Evolutionary conservation across 768 basidiomycete genomes (phyloP).

Genomic region (Hydnomerulius pinastri): DNA sequence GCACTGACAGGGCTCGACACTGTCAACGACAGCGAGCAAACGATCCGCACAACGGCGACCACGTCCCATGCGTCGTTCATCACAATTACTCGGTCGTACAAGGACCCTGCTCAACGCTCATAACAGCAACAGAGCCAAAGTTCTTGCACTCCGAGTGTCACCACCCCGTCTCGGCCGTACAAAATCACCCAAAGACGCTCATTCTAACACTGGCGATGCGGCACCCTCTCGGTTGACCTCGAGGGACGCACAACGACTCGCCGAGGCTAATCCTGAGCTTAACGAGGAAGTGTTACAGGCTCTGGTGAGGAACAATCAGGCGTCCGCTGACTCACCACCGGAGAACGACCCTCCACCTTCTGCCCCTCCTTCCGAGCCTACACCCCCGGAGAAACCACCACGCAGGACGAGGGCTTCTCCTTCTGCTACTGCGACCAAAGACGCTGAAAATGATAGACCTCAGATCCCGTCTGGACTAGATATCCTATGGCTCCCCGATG

Average conservation of each 20-base stretch:
- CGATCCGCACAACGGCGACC: constrained; percentile 58
- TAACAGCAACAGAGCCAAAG: constrained; percentile 4
- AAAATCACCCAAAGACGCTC: constrained; percentile 22
- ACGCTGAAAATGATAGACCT: constrained; percentile 33
- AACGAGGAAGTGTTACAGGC: too few species aligned
- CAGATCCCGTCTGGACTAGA: constrained; percentile 58
- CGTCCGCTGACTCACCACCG: constrained; percentile 25
- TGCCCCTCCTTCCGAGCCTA: constrained; percentile 12
- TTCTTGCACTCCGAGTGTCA: neutral
- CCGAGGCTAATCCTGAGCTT: constrained; percentile 19
- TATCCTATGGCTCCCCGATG: constrained; percentile 66
- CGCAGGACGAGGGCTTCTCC: constrained; percentile 19
- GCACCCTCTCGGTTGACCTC: constrained; percentile 10
- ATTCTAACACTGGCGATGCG: constrained; percentile 1
- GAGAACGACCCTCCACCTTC: constrained; percentile 19
- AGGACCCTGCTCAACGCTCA: constrained; percentile 64
- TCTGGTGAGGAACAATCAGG: constrained; percentile 7
- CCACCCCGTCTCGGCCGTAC: constrained; percentile 23
- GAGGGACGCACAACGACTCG: constrained; percentile 26
- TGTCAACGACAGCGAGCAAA: neutral
- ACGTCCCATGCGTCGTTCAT: constrained; percentile 64
- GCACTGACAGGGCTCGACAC: too few species aligned
- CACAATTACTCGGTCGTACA: constrained; percentile 77
- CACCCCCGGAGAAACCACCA: constrained; percentile 25
- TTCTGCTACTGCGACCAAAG: constrained; percentile 9